Conservation (phyloP, 495 filamentous ascomycete genomes). For the Podospora bellae-mahoneyi region DNA sequence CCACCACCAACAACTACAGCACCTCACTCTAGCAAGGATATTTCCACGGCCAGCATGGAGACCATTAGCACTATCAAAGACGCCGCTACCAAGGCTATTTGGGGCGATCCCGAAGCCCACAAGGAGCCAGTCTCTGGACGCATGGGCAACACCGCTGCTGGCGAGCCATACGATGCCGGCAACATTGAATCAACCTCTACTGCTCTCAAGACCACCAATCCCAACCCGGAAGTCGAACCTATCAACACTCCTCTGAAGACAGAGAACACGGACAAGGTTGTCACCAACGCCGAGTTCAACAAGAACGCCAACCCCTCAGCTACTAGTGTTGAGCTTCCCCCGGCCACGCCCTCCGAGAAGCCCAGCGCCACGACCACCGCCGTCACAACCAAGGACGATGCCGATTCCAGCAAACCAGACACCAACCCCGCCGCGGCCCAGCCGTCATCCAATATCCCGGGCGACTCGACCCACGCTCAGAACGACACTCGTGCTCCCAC, state of each 20-base stretch:
- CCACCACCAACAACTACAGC: not conserved
- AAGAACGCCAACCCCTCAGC: constrained; percentile 4
- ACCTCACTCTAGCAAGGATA: not conserved
- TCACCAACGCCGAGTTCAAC: constrained; percentile 7
- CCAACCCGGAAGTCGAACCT: constrained; percentile 2
- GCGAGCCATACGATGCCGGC: constrained; percentile 59
- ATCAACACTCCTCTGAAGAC: not conserved
- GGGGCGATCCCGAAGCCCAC: constrained; percentile 41
- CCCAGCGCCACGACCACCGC: not conserved
- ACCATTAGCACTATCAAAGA: constrained; percentile 47
- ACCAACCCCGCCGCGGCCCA: constrained; percentile 29
- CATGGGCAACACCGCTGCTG: constrained; percentile 49
- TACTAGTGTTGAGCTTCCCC: not conserved
- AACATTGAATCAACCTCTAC: constrained; percentile 36
- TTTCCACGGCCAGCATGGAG: constrained; percentile 43
- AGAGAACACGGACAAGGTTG: not conserved
- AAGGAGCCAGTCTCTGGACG: constrained; percentile 54
- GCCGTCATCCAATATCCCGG: constrained; percentile 27
- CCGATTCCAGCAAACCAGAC: not conserved
- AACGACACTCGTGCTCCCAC: constrained; percentile 37
- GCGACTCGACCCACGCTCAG: constrained; percentile 37
- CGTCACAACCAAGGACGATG: not conserved
- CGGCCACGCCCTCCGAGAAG: constrained; percentile 13
- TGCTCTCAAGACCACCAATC: constrained; percentile 8
- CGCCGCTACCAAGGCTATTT: constrained; percentile 50